These are phyloP conservation scores for Ustilago crameri DNA, from an alignment of 1,284 basidiomycete species.

Conservation along the genomic window DNA sequence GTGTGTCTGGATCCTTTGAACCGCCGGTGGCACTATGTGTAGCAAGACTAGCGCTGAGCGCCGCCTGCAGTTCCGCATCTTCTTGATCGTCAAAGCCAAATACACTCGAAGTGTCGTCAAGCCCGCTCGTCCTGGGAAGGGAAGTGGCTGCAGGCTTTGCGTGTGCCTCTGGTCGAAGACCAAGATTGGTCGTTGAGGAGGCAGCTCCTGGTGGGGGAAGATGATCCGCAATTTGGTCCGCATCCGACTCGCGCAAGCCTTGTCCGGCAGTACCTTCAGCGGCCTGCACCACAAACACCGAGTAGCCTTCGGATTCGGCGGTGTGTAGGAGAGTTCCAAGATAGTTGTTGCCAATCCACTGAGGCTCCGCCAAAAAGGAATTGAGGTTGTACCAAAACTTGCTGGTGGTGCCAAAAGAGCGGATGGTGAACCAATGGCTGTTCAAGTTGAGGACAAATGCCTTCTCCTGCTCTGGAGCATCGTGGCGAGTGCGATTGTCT, in stretches of 20 bases:
- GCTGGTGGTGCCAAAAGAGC: constrained; percentile 53
- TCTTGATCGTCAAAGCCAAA: constrained; percentile 34
- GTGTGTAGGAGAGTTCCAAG: constrained; percentile 62
- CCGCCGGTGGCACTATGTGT: constrained; percentile 9
- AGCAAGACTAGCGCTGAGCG: constrained; percentile 55
- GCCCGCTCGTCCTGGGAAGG: neutral
- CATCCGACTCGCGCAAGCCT: constrained; percentile 41
- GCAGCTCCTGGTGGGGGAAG: constrained; percentile 43
- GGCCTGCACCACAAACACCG: constrained; percentile 60
- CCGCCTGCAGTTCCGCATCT: constrained; percentile 58
- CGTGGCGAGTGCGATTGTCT: constrained; percentile 41
- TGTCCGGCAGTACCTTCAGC: constrained; percentile 29
- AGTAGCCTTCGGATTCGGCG: constrained; percentile 60
- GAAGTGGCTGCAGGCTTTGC: constrained; percentile 1
- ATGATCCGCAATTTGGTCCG: constrained; percentile 55
- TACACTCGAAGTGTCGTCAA: neutral
- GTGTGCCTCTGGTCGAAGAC: constrained; percentile 26
- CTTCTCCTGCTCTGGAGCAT: constrained; percentile 56
- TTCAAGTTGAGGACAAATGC: constrained; percentile 66
- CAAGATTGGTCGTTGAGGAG: constrained; percentile 8
- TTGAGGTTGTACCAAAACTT: constrained; percentile 66
- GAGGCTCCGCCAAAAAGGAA: constrained; percentile 56
- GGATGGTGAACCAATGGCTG: constrained; percentile 64
- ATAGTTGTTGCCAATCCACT: constrained; percentile 62
- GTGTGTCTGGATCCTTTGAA: constrained; percentile 13